phyloP scores from a whole-genome alignment of 2,329 filamentous ascomycete species.

The Calycina herbarum region DNA sequence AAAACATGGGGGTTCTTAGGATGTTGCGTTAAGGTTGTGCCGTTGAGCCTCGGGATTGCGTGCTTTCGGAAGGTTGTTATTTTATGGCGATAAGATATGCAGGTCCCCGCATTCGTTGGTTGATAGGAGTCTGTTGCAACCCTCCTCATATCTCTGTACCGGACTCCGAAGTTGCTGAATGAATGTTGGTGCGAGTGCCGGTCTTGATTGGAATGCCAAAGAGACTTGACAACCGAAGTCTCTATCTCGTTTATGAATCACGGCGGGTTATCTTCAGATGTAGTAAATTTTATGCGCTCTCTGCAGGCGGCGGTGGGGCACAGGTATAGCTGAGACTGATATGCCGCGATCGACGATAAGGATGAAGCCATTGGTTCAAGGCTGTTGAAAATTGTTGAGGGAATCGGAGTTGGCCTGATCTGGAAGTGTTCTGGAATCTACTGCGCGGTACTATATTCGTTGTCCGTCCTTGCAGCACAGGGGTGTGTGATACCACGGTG shows the following conservation, averaged over 20 bases:
- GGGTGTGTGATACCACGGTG: background rate
- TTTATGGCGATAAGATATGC: constrained; percentile 1
- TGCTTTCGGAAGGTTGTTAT: constrained; percentile 5
- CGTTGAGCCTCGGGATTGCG: constrained; percentile 3
- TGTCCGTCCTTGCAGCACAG: background rate
- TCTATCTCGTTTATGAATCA: background rate
- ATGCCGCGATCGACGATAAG: constrained; percentile 4
- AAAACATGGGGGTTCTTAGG: background rate
- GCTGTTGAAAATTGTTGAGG: background rate
- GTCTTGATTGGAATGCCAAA: background rate
- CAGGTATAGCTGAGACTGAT: background rate
- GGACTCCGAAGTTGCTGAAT: background rate
- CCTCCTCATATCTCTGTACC: background rate
- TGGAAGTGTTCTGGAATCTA: constrained; percentile 2
- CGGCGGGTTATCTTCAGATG: background rate
- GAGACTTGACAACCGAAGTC: background rate
- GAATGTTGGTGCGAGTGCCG: background rate
- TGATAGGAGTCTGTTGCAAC: background rate
- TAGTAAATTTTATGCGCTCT: background rate
- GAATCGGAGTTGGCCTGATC: background rate
- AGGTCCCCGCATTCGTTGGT: background rate
- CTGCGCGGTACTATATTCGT: background rate
- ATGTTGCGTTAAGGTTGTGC: background rate
- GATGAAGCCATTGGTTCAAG: background rate
- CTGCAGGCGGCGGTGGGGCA: background rate